Base-by-base conservation (phyloP, 2,329 filamentous ascomycete species). In the Clonostachys byssicola region DNA sequence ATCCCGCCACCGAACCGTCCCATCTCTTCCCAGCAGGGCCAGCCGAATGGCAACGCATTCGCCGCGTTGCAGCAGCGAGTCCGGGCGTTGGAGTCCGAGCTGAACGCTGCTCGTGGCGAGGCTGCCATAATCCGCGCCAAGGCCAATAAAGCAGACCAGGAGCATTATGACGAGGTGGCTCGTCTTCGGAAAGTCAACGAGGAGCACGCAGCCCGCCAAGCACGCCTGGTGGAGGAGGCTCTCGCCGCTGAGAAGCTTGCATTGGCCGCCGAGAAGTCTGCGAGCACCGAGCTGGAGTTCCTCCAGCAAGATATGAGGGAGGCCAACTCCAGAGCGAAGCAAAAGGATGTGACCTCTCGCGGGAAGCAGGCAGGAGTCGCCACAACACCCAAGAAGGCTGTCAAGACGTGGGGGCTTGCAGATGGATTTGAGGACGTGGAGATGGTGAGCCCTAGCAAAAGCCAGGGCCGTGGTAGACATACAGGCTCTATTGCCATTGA, bases 401-500 rank as follows among this genome's bases (percentile, higher is more conserved):
- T 73, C 30, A 82, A 77, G 60, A 65, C 70, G 2, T 79, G 79
- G 65, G 73, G 77, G 2, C 70, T 87, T 44, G 78, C 86, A 2
- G 89, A 94, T 64, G 89, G 89, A 0, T 94, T 94, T 56, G 87
- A 92, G 50, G 82, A 89, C 50, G 70, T 81, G 52, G 79, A 83
- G 51, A 70, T 81, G 47, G 69, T 72, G 8, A 83, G 79, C 47
- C 80, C 79, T 1, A 75, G 65, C 57, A 81, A 78, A 54, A 71
- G 69, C 1, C 68, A 73, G 45, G 65, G 70, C 45, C 61, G 58
- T 52, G 66, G 53, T 53, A 54, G 72, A 62, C 51, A 71, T 46
- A 61, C 64, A 1, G 70, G 70, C 1, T 63, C 74, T 0, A 66
- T 76, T 3, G 69, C 74, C 4, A 59, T 65, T 13, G 65, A 72